These are phyloP conservation scores for Sporisorium exsertum DNA, from an alignment of 1,284 basidiomycete genomes.

Conservation along the genomic window DNA sequence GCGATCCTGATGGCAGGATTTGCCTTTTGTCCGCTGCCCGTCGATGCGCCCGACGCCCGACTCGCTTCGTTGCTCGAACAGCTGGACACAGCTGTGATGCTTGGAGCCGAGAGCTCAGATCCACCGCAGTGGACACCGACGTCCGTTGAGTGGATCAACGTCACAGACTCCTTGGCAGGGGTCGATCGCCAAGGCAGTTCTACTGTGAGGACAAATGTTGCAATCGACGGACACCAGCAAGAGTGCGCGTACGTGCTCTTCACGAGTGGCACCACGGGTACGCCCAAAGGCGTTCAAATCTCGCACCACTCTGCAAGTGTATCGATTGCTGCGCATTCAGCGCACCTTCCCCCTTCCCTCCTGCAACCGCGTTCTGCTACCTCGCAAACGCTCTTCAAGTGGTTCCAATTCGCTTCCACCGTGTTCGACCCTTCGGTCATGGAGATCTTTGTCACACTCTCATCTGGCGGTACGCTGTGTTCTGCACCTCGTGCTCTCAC, in stretches of 20 bases:
- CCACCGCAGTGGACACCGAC: slow-evolving; percentile 4
- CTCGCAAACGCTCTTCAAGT: slow-evolving; percentile 11
- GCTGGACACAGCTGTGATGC: slow-evolving; percentile 8
- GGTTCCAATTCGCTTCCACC: slow-evolving; percentile 42
- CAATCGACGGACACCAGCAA: not conserved
- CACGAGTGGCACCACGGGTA: slow-evolving; percentile 14
- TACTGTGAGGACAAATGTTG: not conserved
- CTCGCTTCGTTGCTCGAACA: slow-evolving; percentile 7
- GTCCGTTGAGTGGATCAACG: slow-evolving; percentile 15
- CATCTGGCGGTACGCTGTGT: slow-evolving; percentile 23
- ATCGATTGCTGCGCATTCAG: slow-evolving; percentile 25
- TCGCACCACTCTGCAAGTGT: slow-evolving; percentile 16
- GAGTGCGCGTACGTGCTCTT: slow-evolving; percentile 21
- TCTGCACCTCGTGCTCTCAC: slow-evolving; percentile 24
- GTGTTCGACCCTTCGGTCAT: slow-evolving; percentile 37
- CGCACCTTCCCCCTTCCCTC: slow-evolving; percentile 8
- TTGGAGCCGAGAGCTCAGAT: slow-evolving; percentile 1
- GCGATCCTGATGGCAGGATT: slow-evolving; percentile 24
- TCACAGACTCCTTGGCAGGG: not conserved
- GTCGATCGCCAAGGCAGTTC: not conserved
- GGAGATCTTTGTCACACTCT: slow-evolving; percentile 36
- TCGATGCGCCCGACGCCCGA: slow-evolving; percentile 15
- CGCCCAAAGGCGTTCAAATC: slow-evolving; percentile 23
- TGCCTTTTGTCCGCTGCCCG: slow-evolving; percentile 22
- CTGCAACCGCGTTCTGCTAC: not conserved